Base-by-base conservation (phyloP, 2,329 filamentous ascomycete genomes). In the Triangularia verruculosa region DNA sequence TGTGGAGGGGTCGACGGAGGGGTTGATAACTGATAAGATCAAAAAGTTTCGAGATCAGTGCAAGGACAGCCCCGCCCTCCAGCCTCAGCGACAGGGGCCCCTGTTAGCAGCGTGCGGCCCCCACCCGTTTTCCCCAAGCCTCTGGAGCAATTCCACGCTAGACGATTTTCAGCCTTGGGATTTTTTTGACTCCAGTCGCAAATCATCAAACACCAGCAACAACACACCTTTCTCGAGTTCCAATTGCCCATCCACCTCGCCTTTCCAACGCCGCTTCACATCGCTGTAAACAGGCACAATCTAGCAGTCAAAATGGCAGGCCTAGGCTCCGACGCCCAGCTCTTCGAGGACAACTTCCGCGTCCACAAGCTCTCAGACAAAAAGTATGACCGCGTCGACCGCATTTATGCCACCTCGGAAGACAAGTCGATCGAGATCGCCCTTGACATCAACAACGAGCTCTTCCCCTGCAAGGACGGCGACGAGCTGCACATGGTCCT, bases 371-470 rank as follows among this genome's bases (percentile, higher is more conserved):
- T 92, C 76, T 91, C 97, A 80, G 85, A 88, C 73, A 86, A 89
- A 73, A 97, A 97, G 80, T 99, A 99, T 79, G 95, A 98, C 80
- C 92, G 94, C 68, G 94, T 97, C 25, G 90, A 92, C 61, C 94
- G 95, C 70, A 86, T 98, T 74, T 86, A 82, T 61, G 93, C 87
- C 74, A 90, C 85, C 59, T 94, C 90, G 24, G 82, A 85, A 70
- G 92, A 69, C 52, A 62, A 59, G 51, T 66, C 64, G 55, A 68
- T 64, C 51, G 83, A 86, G 68, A 88, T 98, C 80, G 89, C 87
- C 5, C 90, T 99, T 65, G 95, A 99, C 79, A 88, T 98, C 78
- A 97, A 98, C 82, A 90, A 87, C 63, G 94, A 99, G 79, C 86
- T 99, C 7, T 97, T 95, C 78, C 91, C 91, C 1, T 86, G 91